Evolutionary conservation across 2,329 filamentous ascomycete species (phyloP).

Genomic region (Epicoccum sorghinum): DNA sequence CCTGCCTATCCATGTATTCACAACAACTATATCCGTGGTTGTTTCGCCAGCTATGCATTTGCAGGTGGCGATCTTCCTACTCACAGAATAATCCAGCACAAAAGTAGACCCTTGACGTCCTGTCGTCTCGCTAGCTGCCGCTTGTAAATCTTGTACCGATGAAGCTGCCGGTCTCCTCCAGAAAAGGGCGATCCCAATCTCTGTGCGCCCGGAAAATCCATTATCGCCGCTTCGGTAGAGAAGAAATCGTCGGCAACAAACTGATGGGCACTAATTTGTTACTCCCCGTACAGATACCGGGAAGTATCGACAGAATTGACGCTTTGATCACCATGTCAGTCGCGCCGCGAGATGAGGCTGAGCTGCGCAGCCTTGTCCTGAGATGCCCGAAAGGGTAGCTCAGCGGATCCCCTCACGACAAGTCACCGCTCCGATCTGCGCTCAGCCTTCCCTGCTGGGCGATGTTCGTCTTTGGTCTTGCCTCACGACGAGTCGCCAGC

Average conservation of each 20-base stretch:
- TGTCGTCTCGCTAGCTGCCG: not conserved
- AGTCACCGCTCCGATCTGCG: not conserved
- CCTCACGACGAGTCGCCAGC: conserved; percentile 20
- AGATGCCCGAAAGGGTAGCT: not conserved
- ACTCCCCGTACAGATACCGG: not conserved
- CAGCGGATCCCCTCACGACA: not conserved
- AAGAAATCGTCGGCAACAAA: not conserved
- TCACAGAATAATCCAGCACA: no score
- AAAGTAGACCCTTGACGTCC: no score
- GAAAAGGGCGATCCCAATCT: conserved; percentile 7
- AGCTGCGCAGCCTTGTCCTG: not conserved
- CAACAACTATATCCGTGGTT: no score
- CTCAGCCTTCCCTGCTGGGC: not conserved
- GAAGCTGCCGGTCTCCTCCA: no score
- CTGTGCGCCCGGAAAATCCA: not conserved
- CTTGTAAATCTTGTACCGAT: no score
- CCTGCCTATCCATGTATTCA: no score
- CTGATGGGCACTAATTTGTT: not conserved
- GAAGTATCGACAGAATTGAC: not conserved
- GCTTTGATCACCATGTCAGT: not conserved
- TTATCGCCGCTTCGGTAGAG: not conserved
- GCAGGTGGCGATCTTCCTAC: no score
- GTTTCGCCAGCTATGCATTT: no score
- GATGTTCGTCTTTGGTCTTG: conserved; percentile 17
- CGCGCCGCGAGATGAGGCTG: not conserved